Percentiles rank a stretch among this genome's conserved stretches.
Evolutionary conservation across 257 asterid genomes (phyloP).

Genomic region (Perilla frutescens): DNA sequence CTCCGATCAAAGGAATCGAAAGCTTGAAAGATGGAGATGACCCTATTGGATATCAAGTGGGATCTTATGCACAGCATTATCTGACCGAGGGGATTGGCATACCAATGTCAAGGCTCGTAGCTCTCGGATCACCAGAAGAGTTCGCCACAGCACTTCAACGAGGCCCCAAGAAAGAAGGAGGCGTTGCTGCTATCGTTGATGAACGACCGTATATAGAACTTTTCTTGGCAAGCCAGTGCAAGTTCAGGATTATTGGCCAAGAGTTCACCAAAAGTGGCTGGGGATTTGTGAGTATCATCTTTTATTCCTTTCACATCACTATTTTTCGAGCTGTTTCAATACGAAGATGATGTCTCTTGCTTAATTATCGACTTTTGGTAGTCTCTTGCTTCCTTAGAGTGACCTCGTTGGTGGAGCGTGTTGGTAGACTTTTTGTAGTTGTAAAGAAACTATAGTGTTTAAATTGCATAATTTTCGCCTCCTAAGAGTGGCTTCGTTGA

Average conservation of each 20-base stretch:
- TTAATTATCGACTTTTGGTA: not conserved
- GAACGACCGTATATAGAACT: constrained; percentile 68
- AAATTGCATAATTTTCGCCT: too few species aligned
- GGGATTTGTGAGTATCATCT: constrained; percentile 61
- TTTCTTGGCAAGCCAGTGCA: constrained; percentile 66
- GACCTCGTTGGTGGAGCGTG: not conserved
- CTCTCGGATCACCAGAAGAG: constrained; percentile 61
- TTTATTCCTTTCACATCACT: not conserved
- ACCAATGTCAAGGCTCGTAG: constrained; percentile 51
- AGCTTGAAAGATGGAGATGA: constrained; percentile 52
- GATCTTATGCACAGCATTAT: constrained; percentile 61
- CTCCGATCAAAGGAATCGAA: constrained; percentile 66
- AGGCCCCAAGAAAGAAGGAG: constrained; percentile 63
- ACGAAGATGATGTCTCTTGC: not conserved
- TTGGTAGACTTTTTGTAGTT: not conserved
- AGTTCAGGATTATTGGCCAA: constrained; percentile 60
- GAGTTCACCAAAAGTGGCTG: constrained; percentile 68
- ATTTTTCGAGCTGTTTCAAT: not conserved
- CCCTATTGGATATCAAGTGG: constrained; percentile 61
- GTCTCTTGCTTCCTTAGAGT: not conserved
- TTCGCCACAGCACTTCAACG: constrained; percentile 55
- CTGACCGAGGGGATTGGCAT: constrained; percentile 53
- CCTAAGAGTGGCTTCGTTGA: too few species aligned
- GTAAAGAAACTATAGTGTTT: too few species aligned
- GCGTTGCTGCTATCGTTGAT: constrained; percentile 63